A percentile compares a stretch with the other conserved stretches of the same genome.
phyloP scores from a whole-genome alignment of 78 protist genomes.

The Dictyostelium brefeldianum region DNA sequence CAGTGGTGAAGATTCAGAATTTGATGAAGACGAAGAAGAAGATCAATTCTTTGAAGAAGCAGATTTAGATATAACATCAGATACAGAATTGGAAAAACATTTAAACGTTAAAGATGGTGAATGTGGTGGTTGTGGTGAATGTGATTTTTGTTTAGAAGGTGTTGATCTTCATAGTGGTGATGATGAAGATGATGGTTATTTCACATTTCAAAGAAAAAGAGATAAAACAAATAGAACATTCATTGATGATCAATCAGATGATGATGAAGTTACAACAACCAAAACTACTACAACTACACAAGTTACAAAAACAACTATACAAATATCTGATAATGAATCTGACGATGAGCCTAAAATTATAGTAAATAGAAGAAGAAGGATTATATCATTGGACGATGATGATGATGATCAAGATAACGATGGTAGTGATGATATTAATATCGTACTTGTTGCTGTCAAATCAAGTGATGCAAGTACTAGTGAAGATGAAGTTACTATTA shows the following conservation, averaged over 20 bases:
- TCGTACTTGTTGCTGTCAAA: too few relatives aligned
- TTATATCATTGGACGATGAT: neutral
- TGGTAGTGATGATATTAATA: too few relatives aligned
- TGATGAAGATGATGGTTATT: slow-evolving; percentile 28
- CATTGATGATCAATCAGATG: neutral
- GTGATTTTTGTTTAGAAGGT: slow-evolving; percentile 57
- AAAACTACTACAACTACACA: neutral
- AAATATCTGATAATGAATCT: neutral
- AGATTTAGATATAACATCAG: slow-evolving; percentile 17
- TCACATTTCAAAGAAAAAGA: neutral
- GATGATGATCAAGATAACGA: neutral
- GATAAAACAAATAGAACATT: too few relatives aligned
- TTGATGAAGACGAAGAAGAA: slow-evolving; percentile 29
- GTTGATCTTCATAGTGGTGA: slow-evolving; percentile 12
- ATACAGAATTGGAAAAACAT: slow-evolving; percentile 24
- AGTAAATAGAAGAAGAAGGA: neutral
- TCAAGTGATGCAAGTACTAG: too few relatives aligned
- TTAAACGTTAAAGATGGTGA: slow-evolving; percentile 11
- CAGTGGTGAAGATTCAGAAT: neutral
- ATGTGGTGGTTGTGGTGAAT: slow-evolving; percentile 70
- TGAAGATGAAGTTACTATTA: too few relatives aligned
- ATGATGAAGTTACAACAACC: neutral
- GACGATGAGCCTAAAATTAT: neutral
- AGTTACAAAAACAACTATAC: neutral
- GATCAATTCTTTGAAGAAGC: slow-evolving; percentile 29